phyloP scores from a whole-genome alignment of 1,284 basidiomycete genomes.

The Trichosporon sp. region DNA sequence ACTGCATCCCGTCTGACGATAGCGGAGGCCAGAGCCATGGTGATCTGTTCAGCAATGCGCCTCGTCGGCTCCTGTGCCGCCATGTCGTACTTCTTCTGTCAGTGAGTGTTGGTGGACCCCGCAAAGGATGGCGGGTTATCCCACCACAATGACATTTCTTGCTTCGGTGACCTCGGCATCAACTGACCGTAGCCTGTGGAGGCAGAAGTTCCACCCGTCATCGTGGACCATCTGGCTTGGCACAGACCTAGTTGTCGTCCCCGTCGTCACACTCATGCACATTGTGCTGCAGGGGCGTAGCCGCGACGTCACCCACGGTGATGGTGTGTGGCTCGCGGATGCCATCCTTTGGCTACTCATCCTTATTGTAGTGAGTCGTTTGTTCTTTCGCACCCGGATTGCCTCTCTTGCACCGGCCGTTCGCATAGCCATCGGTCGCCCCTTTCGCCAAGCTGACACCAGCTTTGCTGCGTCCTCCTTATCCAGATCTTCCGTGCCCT shows the following conservation, averaged over 20 bases:
- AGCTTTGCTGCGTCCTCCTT: neutral
- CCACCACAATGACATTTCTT: too few relatives aligned
- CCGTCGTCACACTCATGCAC: neutral
- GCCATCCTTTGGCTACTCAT: neutral
- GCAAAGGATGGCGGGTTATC: too few relatives aligned
- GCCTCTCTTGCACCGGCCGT: too few relatives aligned
- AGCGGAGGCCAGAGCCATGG: too few relatives aligned
- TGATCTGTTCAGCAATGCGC: too few relatives aligned
- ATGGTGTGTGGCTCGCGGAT: neutral
- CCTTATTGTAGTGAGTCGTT: neutral
- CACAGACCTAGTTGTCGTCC: neutral
- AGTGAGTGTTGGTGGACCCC: too few relatives aligned
- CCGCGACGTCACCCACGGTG: neutral
- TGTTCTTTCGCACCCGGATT: neutral
- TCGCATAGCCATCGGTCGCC: too few relatives aligned
- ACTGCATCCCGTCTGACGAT: too few relatives aligned
- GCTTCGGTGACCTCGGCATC: too few relatives aligned
- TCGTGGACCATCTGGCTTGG: neutral
- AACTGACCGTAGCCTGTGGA: neutral
- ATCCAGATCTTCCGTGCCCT: neutral
- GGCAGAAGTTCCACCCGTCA: neutral
- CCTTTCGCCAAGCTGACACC: neutral
- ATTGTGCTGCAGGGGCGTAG: neutral
- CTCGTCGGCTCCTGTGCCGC: too few relatives aligned
- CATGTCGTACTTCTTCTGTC: too few relatives aligned